Percentiles rank a stretch among this genome's conserved stretches.
phyloP scores from a whole-genome alignment of 371 early-diverging fungal species.

The Coemansia sp. region DNA sequence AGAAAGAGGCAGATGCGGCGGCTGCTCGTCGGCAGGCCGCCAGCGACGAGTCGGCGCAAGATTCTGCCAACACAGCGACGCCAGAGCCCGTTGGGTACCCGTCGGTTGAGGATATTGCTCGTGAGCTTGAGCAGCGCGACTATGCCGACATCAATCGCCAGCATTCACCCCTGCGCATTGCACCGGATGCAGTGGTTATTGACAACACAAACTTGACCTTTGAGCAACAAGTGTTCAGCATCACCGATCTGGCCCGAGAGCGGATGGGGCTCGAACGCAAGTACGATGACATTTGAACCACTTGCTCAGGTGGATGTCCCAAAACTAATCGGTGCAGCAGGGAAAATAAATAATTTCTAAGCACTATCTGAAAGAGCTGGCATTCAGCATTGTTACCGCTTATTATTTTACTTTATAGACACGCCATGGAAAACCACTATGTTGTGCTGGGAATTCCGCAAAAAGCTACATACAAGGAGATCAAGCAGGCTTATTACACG shows the following conservation, averaged over 20 bases:
- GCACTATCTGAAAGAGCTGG: no score
- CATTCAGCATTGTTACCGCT: no score
- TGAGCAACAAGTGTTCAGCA: constrained; percentile 71
- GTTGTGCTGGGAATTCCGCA: constrained; percentile 12
- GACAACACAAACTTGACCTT: constrained; percentile 78
- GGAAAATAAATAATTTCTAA: not conserved
- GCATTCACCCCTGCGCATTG: constrained; percentile 76
- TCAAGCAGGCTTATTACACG: constrained; percentile 38
- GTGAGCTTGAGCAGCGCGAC: constrained; percentile 73
- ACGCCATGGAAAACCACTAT: constrained; percentile 15
- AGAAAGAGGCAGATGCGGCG: constrained; percentile 12
- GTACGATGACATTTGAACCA: constrained; percentile 21
- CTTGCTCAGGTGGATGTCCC: no score
- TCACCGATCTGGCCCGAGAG: constrained; percentile 58
- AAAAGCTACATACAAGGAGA: constrained; percentile 22
- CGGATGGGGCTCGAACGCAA: constrained; percentile 42
- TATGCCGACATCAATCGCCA: constrained; percentile 70
- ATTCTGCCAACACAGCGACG: not conserved
- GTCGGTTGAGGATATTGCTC: constrained; percentile 58
- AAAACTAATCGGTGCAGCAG: no score
- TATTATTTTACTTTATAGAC: not conserved
- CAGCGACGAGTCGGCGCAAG: not conserved
- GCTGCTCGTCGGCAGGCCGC: not conserved
- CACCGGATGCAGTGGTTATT: constrained; percentile 78
- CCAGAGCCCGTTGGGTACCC: constrained; percentile 10